These are phyloP conservation scores for Anisodus acutangulus DNA, from an alignment of 257 asterid species.

Conservation along the genomic window DNA sequence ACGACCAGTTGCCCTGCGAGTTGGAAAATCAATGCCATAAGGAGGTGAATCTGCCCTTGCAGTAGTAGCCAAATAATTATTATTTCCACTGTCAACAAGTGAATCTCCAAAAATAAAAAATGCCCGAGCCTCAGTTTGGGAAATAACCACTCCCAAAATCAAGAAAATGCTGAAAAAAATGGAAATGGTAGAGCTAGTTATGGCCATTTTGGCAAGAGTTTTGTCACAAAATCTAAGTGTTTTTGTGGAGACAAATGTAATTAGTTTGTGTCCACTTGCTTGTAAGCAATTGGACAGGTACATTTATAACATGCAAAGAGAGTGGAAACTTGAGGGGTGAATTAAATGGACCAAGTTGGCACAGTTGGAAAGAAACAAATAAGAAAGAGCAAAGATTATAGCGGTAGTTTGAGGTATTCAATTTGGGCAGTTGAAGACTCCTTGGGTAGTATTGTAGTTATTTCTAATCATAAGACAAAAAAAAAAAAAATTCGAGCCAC, in stretches of 20 bases:
- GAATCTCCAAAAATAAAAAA: conserved; percentile 58
- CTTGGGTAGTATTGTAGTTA: background rate
- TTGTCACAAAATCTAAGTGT: background rate
- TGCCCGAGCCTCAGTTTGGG: conserved; percentile 40
- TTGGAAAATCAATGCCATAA: conserved; percentile 50
- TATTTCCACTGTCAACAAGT: conserved; percentile 54
- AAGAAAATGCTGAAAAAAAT: background rate
- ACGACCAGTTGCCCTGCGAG: conserved; percentile 50
- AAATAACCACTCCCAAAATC: conserved; percentile 32
- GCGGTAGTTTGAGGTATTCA: conserved; percentile 4
- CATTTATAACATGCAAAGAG: background rate
- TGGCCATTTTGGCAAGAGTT: conserved; percentile 29
- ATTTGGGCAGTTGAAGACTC: conserved; percentile 20
- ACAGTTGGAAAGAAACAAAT: conserved; percentile 38
- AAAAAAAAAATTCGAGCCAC: too few species aligned
- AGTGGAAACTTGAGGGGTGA: background rate
- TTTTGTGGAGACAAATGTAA: background rate
- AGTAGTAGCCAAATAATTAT: conserved; percentile 46
- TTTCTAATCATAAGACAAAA: background rate
- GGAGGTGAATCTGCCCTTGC: conserved; percentile 59
- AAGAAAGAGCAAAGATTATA: background rate
- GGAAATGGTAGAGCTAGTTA: background rate
- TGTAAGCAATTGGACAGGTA: background rate
- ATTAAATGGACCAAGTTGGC: conserved; percentile 33
- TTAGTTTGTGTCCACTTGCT: conserved; percentile 5